These are phyloP conservation scores for Myriosclerotinia duriaeana DNA, from an alignment of 2,329 filamentous ascomycete species.

Conservation along the genomic window DNA sequence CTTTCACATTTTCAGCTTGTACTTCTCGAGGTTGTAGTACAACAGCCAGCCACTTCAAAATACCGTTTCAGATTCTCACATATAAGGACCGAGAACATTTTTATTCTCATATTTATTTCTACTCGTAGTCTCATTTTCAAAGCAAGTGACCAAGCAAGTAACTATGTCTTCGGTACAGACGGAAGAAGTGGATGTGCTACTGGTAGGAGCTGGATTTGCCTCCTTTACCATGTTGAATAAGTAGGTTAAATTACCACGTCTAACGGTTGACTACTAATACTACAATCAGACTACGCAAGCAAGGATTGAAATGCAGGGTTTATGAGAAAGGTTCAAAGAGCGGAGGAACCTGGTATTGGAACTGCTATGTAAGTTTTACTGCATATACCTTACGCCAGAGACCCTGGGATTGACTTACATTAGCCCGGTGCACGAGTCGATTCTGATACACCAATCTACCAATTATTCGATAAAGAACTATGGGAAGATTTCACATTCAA, in stretches of 20 bases:
- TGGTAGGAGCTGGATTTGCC: constrained; percentile 38
- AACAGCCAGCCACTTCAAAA: not conserved
- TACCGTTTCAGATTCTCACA: not conserved
- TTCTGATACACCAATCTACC: constrained; percentile 44
- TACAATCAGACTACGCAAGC: constrained; percentile 45
- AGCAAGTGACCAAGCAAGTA: not conserved
- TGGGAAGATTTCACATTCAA: constrained; percentile 59
- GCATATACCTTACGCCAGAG: not conserved
- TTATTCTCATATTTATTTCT: not conserved
- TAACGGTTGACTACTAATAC: constrained; percentile 30
- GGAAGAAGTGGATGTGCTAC: constrained; percentile 42
- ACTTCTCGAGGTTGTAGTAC: not conserved
- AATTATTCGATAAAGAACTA: constrained; percentile 46
- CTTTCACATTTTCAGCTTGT: not conserved
- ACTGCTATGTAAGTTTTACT: constrained; percentile 40
- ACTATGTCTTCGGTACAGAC: constrained; percentile 22
- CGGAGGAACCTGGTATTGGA: constrained; percentile 52
- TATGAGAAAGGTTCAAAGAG: constrained; percentile 53
- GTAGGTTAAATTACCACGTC: constrained; percentile 40
- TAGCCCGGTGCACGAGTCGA: constrained; percentile 49
- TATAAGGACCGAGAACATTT: not conserved
- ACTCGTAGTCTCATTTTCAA: too few relatives aligned
- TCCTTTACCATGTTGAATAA: constrained; percentile 35
- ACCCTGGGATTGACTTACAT: constrained; percentile 18
- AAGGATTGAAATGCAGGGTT: constrained; percentile 49